Conservation (phyloP, 208 protist species). For the Leishmania braziliensis region DNA sequence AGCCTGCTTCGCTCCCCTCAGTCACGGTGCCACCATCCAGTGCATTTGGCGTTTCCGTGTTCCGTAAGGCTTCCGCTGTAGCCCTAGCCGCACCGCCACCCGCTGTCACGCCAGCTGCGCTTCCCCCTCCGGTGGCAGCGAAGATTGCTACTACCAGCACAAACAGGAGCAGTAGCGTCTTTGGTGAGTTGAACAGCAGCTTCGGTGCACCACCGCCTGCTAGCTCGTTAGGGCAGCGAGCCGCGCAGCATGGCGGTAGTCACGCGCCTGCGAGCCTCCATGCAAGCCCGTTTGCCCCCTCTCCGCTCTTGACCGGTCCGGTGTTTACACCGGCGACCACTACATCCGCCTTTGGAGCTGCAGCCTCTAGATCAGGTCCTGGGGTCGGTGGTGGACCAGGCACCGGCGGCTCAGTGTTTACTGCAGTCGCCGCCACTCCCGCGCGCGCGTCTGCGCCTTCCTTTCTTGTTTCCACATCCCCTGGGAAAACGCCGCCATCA, state of each 20-base stretch:
- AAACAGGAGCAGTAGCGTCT: slow-evolving; percentile 4
- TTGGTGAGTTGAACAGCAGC: background rate
- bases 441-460: background rate
- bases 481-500: background rate
- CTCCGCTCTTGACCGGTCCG: background rate
- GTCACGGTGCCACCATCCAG: background rate
- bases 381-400: background rate
- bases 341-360: slow-evolving; percentile 7
- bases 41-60: background rate
- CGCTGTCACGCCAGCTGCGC: background rate
- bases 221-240: background rate
- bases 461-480: background rate
- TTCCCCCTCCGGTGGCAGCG: background rate
- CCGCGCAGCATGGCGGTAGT: background rate
- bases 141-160: background rate
- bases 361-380: background rate
- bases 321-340: background rate
- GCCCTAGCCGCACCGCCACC: background rate
- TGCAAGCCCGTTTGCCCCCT: background rate
- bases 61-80: background rate
- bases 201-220: background rate
- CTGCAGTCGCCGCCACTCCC: slow-evolving; percentile 11
- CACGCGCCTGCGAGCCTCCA: background rate
- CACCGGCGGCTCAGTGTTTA: background rate
- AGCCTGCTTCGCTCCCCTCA: background rate